Base-by-base conservation (phyloP, 2,329 filamentous ascomycete genomes). In the Cadophora gregata region DNA sequence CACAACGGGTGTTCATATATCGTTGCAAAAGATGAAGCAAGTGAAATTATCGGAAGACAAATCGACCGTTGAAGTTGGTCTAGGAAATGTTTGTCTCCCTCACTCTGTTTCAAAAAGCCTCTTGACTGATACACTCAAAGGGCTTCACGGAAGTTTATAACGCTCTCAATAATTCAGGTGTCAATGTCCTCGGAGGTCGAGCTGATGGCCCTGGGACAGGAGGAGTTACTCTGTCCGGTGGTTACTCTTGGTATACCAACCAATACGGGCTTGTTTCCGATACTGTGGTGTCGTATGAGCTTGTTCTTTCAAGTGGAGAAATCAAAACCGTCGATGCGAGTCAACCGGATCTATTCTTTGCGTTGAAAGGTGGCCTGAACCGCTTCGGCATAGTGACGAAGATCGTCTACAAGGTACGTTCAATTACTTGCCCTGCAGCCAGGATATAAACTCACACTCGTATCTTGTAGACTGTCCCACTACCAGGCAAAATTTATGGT, bases 301-400 rank as follows among this genome's bases (percentile, higher is more conserved):
- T 82, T 3, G 78, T 83, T 0, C 76, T 80, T 14, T 79, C 79
- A 0, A 82, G 85, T 60, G 84, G 85, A 75, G 81, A 83, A 68
- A 76, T 86, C 4, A 74, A 80, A 3, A 76, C 69, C 0, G 78
- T 78, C 76, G 83, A 81, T 1, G 74, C 78, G 14, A 55, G 53
- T 0, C 77, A 83, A 67, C 47, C 72, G 0, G 83, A 84, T 45
- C 75, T 84, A 1, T 84, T 83, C 73, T 84, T 81, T 81, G 81
- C 78, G 61, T 24, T 71, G 27, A 53, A 62, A 27, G 64, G 71
- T 3, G 60, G 65, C 14, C 59, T 64, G 0, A 83, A 70, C 55
- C 81, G 79, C 65, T 82, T 83, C 65, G 81, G 80, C 21, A 78
- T 82, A 29, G 79, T 80, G 1, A 81, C 79, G 4, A 36, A 42